Base-by-base conservation (phyloP, 495 filamentous ascomycete genomes). In the Thozetella sp. region DNA sequence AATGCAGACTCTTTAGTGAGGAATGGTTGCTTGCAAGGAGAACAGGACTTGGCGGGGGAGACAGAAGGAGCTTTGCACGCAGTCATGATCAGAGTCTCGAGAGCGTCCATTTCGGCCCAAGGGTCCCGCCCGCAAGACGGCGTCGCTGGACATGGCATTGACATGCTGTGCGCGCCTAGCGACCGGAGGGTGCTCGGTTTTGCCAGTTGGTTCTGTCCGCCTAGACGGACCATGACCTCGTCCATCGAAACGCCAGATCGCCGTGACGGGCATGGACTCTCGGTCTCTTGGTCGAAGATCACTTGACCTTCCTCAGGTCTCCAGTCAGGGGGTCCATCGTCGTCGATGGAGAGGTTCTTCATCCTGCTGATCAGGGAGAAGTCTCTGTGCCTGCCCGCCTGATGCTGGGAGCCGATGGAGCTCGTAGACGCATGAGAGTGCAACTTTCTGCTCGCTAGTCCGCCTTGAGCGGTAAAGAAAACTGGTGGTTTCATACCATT, bases 1-100 rank as follows among this genome's bases (percentile, higher is more conserved):
- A 81, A 69, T 74, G 87, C 86, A 78, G 91, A 90, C 72, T 86
- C 76, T 76, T 90, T 93, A 43, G 81, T 88, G 63, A 97, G 80
- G 76, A 83, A 96, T 6, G 53, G 48, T 30, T 51, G 58, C 34
- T 56, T 56, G 37, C 40, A 6, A 51, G 79, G 75, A 65, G 79
- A 80, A 48, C 54, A 63, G 25, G 72, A 66, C 53, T 63, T 68
- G 55, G 58, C 43, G 0, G 66, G 63, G 13, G 68, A 72, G 11
- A 26, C 45, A 26, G 13, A 13, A 19, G 54, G 61, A 20, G 48
- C 53, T 19, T 55, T 66, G 55, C 22, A 25, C 1, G 53, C 46
- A 23, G 60, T 67, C 59, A 59, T 66, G 58, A 71, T 20, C 2
- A 57, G n/a, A 26, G 63, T 57, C 24, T 56, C 66, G 43, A 62